Percentiles rank a stretch among this genome's conserved stretches.
These are phyloP conservation scores for Linnemannia hyalina DNA, from an alignment of 192 early-diverging fungal species.

Conservation along the genomic window DNA sequence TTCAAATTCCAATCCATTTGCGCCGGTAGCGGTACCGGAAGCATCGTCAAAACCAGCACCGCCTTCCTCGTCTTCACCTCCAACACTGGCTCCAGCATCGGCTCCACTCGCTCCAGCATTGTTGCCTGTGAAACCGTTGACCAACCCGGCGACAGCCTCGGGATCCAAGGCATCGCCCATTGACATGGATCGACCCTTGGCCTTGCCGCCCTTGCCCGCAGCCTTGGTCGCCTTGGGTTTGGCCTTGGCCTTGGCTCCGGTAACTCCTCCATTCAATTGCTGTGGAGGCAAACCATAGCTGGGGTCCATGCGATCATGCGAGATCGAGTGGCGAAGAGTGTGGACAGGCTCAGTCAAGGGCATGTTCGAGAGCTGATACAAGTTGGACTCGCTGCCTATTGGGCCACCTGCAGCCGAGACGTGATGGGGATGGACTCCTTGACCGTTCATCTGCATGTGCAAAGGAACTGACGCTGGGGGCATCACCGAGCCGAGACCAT, in stretches of 20 bases:
- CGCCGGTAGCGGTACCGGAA: background rate
- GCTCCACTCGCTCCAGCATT: conserved; percentile 1
- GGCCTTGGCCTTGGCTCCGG: conserved; percentile 28
- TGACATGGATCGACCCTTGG: conserved; percentile 48
- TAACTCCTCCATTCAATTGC: background rate
- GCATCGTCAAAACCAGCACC: conserved; percentile 28
- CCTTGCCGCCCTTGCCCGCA: conserved; percentile 2
- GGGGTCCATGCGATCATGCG: conserved; percentile 43
- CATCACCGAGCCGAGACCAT: conserved; percentile 34
- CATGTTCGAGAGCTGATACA: conserved; percentile 34
- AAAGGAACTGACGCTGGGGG: conserved; percentile 29
- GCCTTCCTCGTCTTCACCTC: conserved; percentile 41
- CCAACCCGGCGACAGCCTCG: background rate
- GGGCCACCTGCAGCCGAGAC: conserved; percentile 8
- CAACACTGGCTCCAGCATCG: background rate
- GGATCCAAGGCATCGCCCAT: conserved; percentile 48
- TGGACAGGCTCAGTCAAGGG: conserved; percentile 19
- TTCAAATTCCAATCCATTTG: conserved; percentile 51
- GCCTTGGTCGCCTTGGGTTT: conserved; percentile 29
- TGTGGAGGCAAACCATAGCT: conserved; percentile 23
- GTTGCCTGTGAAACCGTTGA: background rate
- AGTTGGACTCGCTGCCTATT: conserved; percentile 17
- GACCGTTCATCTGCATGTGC: conserved; percentile 47
- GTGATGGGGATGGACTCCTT: conserved; percentile 26
- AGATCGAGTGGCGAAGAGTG: conserved; percentile 40